Evolutionary conservation across 805 yeast genomes (phyloP), one percentile per base, ranked within the genome.

Genomic region (Candida koratica): DNA sequence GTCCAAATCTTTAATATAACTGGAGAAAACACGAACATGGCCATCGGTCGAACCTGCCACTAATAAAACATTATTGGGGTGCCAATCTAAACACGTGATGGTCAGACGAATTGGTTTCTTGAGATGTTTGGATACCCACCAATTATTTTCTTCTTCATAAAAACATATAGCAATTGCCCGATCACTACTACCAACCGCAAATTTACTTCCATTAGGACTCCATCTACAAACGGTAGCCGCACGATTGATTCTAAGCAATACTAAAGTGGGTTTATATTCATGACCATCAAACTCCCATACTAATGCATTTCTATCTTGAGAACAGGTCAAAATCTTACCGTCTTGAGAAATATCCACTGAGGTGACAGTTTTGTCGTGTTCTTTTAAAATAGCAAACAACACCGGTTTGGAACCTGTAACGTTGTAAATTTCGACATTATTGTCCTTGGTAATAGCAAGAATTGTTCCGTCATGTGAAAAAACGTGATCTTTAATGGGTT

Each of bases 111-210:
- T 70, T n/a, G 97, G 96, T 61, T 85, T 87, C 69, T 89, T 89
- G 62, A 93, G 83, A 65, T 90, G 98, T 62, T 90, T 90, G 10
- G 97, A 86, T 34, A 93, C 89, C 99, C 99, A 93, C 99, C 99
- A 93, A 58, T 93, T 96, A 59, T 90, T 93, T 52, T 88, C 96
- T 44, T 73, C 84, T 64, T 93, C 98, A 58, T 84, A 93, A 65
- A 89, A 93, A 67, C 98, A 93, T 33, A 93, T 84, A 7, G 97
- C 96, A 60, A 93, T 81, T 44, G 84, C 83, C 42, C 97, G 71
- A 29, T 96, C 97, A 31, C 96, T 87, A 2, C 96, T 84, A 1
- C 97, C 98, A 32, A 90, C 97, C 1, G 98, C 98, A 62, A 93
- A 93, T 67, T 93, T 93, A 54, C 66, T 67, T n/a, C 96, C 97